Percentiles rank a stretch among this genome's conserved stretches.
Conservation (phyloP, 1,139 yeast species). For the Scheffersomyces insectosa region DNA sequence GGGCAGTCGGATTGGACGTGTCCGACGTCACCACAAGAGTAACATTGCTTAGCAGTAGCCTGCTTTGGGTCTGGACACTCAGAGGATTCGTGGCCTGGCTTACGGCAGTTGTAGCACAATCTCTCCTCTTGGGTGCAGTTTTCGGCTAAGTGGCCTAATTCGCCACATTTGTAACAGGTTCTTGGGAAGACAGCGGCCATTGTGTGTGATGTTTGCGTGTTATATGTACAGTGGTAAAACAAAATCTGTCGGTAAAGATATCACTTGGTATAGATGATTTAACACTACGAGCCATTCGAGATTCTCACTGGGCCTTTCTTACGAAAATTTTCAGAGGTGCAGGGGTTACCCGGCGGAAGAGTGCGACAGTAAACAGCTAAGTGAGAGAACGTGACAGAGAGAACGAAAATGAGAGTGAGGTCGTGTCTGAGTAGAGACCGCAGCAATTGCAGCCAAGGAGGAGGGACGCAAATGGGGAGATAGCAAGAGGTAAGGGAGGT, state of each 20-base stretch:
- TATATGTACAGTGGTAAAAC: too few species aligned
- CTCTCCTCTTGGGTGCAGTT: constrained; percentile 80
- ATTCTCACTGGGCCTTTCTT: too few species aligned
- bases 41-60: constrained; percentile 82
- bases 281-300: too few species aligned
- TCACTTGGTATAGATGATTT: too few species aligned
- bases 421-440: too few species aligned
- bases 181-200: constrained; percentile 75
- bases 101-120: constrained; percentile 90
- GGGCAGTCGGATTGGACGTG: constrained; percentile 73
- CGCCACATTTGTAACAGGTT: constrained; percentile 91
- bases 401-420: too few species aligned
- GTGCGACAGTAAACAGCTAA: too few species aligned
- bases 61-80: constrained; percentile 89
- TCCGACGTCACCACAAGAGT: constrained; percentile 78
- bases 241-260: too few species aligned
- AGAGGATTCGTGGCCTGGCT: constrained; percentile 86
- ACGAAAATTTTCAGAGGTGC: constrained; percentile 8
- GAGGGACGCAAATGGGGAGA: too few species aligned
- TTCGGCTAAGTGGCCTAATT: constrained; percentile 89
- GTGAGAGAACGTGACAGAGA: too few species aligned
- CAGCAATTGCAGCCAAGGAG: too few species aligned
- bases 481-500: too few species aligned
- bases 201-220: constrained; percentile 1
- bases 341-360: constrained; percentile 10